Percentiles rank a stretch among this genome's conserved stretches.
Evolutionary conservation across 2,329 filamentous ascomycete species (phyloP).

Genomic region (Neofusicoccum cordaticola): DNA sequence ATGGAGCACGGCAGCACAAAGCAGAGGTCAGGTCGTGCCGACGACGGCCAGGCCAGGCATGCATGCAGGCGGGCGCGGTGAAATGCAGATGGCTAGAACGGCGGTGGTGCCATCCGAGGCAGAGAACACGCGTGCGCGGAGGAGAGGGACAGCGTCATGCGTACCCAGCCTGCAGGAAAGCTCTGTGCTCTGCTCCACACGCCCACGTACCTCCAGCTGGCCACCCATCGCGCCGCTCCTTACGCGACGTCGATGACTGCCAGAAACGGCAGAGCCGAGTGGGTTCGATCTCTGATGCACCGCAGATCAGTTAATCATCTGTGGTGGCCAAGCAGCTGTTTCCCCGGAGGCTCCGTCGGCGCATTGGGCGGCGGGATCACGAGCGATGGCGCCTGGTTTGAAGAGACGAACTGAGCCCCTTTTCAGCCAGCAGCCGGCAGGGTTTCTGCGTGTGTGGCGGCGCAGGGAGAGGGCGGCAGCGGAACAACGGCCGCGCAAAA

Average conservation of each 20-base stretch:
- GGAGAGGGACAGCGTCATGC: background rate
- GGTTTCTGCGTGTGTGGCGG: constrained; percentile 1
- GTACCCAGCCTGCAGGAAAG: background rate
- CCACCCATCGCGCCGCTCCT: background rate
- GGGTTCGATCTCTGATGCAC: constrained; percentile 11
- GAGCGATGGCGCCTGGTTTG: background rate
- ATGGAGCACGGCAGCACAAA: background rate
- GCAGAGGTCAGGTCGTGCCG: background rate
- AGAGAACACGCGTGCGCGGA: background rate
- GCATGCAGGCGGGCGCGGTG: background rate
- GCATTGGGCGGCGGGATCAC: background rate
- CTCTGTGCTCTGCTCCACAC: background rate
- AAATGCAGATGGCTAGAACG: background rate
- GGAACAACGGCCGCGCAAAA: constrained; percentile 5
- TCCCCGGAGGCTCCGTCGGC: background rate
- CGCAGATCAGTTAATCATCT: constrained; percentile 5
- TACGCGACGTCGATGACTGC: background rate
- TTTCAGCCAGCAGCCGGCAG: background rate
- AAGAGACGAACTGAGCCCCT: background rate
- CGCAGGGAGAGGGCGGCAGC: constrained; percentile 1
- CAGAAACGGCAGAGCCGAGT: background rate
- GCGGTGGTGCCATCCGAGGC: background rate
- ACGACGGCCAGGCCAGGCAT: background rate
- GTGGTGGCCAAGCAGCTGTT: background rate
- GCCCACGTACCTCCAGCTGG: constrained; percentile 5